Conservation (phyloP, 768 basidiomycete species). For the Auriscalpium orientale region DNA sequence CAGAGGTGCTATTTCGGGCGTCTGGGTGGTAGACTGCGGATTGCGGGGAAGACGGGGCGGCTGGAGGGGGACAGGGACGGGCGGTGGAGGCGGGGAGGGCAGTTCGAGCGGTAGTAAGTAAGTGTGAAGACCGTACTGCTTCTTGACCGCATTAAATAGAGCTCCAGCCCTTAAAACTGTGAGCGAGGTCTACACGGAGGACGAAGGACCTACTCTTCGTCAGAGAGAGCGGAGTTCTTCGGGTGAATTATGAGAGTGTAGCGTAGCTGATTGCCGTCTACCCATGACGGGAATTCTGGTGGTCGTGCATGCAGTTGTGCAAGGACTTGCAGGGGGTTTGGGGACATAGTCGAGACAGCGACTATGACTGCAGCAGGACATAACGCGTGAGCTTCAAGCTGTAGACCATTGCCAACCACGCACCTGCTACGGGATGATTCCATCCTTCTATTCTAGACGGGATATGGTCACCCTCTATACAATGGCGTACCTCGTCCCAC, state of each 20-base stretch:
- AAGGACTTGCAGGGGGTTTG: conserved; percentile 76
- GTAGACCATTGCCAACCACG: conserved; percentile 20
- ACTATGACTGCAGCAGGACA: conserved; percentile 49
- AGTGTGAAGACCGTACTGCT: conserved; percentile 73
- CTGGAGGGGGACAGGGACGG: conserved; percentile 58
- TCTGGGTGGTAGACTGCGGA: conserved; percentile 20
- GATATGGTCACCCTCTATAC: conserved; percentile 68
- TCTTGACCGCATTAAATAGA: conserved; percentile 81
- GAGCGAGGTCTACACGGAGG: background rate
- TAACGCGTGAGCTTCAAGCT: background rate
- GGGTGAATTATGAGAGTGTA: conserved; percentile 79
- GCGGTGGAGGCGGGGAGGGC: conserved; percentile 54
- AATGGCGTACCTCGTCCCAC: conserved; percentile 81
- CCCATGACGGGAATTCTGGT: conserved; percentile 72
- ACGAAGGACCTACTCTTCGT: conserved; percentile 61
- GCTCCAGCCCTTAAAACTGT: conserved; percentile 52
- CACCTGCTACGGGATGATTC: conserved; percentile 83
- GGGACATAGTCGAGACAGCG: conserved; percentile 74
- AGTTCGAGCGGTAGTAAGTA: conserved; percentile 60
- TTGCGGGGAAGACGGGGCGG: conserved; percentile 62
- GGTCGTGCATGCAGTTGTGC: conserved; percentile 62
- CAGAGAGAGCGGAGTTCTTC: conserved; percentile 54
- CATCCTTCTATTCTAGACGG: conserved; percentile 70
- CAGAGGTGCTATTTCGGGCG: conserved; percentile 6
- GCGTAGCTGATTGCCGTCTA: conserved; percentile 61